Conservation (phyloP, 352 stramenopile genomes). For the Phytophthora pseudosyringae region DNA sequence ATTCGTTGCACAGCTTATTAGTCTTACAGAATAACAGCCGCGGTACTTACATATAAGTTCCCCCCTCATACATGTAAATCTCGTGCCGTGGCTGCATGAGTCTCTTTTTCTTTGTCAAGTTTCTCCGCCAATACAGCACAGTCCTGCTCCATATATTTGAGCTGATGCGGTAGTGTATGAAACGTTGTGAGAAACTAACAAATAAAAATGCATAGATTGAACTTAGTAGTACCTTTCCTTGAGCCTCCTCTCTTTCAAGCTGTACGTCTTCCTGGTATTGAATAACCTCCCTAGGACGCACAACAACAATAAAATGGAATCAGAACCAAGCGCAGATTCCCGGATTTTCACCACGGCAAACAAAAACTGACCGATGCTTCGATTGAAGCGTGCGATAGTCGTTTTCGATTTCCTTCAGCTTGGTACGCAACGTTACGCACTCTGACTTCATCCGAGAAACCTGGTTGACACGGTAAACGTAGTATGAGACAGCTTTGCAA, state of each 20-base stretch:
- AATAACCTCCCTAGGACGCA: slow-evolving; percentile 48
- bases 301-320: neutral
- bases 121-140: slow-evolving; percentile 53
- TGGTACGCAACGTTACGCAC: slow-evolving; percentile 62
- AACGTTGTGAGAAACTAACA: neutral
- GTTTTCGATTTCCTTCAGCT: slow-evolving; percentile 82
- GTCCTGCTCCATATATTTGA: slow-evolving; percentile 81
- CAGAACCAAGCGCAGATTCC: neutral
- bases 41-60: neutral
- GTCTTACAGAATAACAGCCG: neutral
- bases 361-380: slow-evolving; percentile 61
- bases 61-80: slow-evolving; percentile 57
- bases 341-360: neutral
- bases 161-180: slow-evolving; percentile 22
- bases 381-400: slow-evolving; percentile 77
- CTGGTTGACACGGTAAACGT: slow-evolving; percentile 21
- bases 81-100: slow-evolving; percentile 32
- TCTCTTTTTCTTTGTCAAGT: slow-evolving; percentile 73
- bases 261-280: slow-evolving; percentile 77
- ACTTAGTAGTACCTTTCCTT: slow-evolving; percentile 52
- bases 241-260: slow-evolving; percentile 69
- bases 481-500: neutral
- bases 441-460: slow-evolving; percentile 73
- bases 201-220: neutral
- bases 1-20: neutral